Percentiles rank a stretch among this genome's conserved stretches.
Conservation (phyloP, 2,329 filamentous ascomycete species). For the Ceratocystiopsis sp. region DNA sequence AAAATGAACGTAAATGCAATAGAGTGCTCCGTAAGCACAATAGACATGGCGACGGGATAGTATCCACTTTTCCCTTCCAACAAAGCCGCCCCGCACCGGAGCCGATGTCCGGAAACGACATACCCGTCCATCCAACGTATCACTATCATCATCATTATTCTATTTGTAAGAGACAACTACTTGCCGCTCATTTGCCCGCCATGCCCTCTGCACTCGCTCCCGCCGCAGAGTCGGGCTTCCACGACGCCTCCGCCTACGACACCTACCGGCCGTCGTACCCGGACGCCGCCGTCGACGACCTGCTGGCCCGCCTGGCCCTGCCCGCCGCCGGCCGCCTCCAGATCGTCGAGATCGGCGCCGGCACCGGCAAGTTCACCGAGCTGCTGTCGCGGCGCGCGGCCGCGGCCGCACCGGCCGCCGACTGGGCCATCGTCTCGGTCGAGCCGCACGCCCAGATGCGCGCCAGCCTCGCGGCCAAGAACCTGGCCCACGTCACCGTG, state of each 20-base stretch:
- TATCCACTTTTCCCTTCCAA: too few relatives aligned
- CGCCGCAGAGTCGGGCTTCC: slow-evolving; percentile 39
- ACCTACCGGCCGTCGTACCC: slow-evolving; percentile 51
- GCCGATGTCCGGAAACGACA: too few relatives aligned
- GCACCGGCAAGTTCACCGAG: slow-evolving; percentile 20
- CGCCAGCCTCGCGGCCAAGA: slow-evolving; percentile 39
- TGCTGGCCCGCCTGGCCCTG: slow-evolving; percentile 40
- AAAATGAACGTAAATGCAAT: too few relatives aligned
- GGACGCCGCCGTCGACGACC: slow-evolving; percentile 34
- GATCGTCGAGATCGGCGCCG: slow-evolving; percentile 16
- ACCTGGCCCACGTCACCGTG: slow-evolving; percentile 35
- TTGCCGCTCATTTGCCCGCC: not conserved
- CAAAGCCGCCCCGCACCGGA: too few relatives aligned
- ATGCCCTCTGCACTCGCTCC: slow-evolving; percentile 9
- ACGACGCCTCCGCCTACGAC: slow-evolving; percentile 48
- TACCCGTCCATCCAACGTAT: too few relatives aligned
- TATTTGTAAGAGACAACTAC: not conserved
- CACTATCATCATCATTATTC: not conserved
- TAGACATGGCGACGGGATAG: too few relatives aligned
- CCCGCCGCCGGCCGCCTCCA: slow-evolving; percentile 19
- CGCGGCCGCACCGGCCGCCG: slow-evolving; percentile 19
- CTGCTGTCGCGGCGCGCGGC: slow-evolving; percentile 39
- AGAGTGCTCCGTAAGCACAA: too few relatives aligned
- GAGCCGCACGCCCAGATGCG: slow-evolving; percentile 51
- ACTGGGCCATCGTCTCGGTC: slow-evolving; percentile 33